These are phyloP conservation scores for Triticum aestivum DNA, from an alignment of 176 grass and related monocot genomes.

Conservation along the genomic window IWGSC_CS_RefSeq_v2.1 NC_057810.1:200036867-200037366, in stretches of 20 bases:
- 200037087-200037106: neutral
- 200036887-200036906: constrained; percentile 42
- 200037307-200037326: constrained; percentile 82
- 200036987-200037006: constrained; percentile 45
- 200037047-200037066: neutral
- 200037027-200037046: constrained; percentile 95
- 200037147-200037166: constrained; percentile 89
- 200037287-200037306: constrained; percentile 82
- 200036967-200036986: neutral
- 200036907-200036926: neutral
- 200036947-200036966: neutral
- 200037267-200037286: constrained; percentile 77
- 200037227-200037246: constrained; percentile 97
- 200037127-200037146: constrained; percentile 27
- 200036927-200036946: neutral
- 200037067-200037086: neutral
- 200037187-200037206: constrained; percentile 91
- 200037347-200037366: constrained; percentile 58
- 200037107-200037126: neutral
- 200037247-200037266: constrained; percentile 80
- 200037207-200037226: constrained; percentile 94
- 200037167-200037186: constrained; percentile 79
- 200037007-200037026: constrained; percentile 86
- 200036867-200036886: constrained; percentile 77
- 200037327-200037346: constrained; percentile 65